Base-by-base conservation (phyloP, 805 yeast genomes). In the Candida pseudoglaebosa region DNA sequence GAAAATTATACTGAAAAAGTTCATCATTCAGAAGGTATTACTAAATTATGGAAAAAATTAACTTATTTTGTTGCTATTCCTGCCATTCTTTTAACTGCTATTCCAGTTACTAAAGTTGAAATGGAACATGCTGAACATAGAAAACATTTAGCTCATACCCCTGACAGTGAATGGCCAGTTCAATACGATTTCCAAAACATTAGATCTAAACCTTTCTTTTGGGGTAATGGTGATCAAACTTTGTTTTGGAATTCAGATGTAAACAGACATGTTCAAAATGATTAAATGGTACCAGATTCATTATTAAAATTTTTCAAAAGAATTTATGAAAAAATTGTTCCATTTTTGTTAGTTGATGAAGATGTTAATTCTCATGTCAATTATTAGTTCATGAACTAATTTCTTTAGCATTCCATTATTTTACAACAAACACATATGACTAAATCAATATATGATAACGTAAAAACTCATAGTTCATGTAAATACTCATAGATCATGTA, bases 191-290 rank as follows among this genome's bases (percentile, higher is more conserved):
- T 79, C 80, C 90, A 84, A 76, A 93, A 93, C 77, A 65, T 89
- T 54, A 87, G 98, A 80, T 62, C 65, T 61, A 82, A 80, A 65
- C 82, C 84, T 62, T 91, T 78, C 78, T 91, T 89, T 83, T 93
- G 98, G 98, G 99, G 99, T 61, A 91, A 93, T 62, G 98, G 99
- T 63, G 96, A 90, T 76, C 82, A 86, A 78, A 88, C 98, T 47
- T 71, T 84, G 61, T 93, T 93, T 84, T 93, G 99, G 99, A 88
- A 88, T 75, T 75, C 86, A 38, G 84, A 79, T 56, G 77, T 85
- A 61, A 91, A 91, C 85, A 87, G 95, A 78, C 86, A 86, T 74
- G 68, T 33, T 8, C 20, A 21, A 33, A 8, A 28, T 18, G 24
- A 32, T 17, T 32, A 32, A n/a, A 32, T 33, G 5, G 17, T 12